These are phyloP conservation scores for Platismatia glauca DNA, from an alignment of 495 filamentous ascomycete species.

Conservation along the genomic window DNA sequence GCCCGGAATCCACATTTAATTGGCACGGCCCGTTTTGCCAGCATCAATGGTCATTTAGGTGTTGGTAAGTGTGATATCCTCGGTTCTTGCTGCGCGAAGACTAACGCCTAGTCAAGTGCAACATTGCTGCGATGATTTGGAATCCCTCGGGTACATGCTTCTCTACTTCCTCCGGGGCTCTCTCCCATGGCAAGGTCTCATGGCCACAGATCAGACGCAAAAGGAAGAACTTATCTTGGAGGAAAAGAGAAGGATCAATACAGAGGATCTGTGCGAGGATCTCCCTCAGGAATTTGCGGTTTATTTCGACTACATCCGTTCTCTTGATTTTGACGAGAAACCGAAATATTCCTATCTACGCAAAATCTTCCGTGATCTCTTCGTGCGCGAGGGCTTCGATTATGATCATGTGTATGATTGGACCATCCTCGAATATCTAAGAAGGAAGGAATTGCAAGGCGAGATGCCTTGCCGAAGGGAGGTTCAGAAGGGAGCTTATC, in stretches of 20 bases:
- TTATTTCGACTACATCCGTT: conserved; percentile 24
- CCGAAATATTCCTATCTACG: conserved; percentile 26
- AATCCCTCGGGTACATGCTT: no score
- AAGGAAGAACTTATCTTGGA: conserved; percentile 17
- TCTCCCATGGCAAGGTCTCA: neutral
- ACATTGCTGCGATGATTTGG: no score
- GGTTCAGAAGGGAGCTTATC: no score
- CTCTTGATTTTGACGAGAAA: conserved; percentile 26
- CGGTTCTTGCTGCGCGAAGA: no score
- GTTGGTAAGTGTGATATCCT: no score
- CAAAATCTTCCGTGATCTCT: no score
- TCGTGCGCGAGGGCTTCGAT: conserved; percentile 26
- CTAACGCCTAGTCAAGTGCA: no score
- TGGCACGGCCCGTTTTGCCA: no score
- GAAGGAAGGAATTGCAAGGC: neutral
- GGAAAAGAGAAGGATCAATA: conserved; percentile 17
- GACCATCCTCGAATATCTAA: conserved; percentile 17
- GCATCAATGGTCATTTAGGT: no score
- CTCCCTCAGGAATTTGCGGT: conserved; percentile 15
- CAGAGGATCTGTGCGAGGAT: conserved; percentile 10
- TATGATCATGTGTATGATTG: conserved; percentile 31
- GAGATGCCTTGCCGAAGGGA: neutral
- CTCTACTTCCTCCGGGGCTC: neutral
- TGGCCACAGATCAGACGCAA: neutral
- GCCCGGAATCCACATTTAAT: no score